phyloP scores from a whole-genome alignment of 495 filamentous ascomycete species.

The Podospora conica region DNA sequence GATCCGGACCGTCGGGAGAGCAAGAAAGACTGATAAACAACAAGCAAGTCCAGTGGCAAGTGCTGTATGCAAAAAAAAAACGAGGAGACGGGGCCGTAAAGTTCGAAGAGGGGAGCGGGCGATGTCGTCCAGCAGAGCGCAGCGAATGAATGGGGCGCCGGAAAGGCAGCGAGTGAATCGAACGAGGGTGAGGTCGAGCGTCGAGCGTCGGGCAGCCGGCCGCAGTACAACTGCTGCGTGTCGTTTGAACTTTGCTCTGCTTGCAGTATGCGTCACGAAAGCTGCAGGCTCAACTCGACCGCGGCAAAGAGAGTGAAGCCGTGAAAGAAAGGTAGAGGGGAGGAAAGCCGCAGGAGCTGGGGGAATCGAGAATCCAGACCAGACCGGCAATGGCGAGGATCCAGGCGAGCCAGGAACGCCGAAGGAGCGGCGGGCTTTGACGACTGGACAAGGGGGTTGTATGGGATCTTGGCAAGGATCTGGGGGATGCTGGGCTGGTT shows the following conservation, averaged over 20 bases:
- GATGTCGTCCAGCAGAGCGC: slow-evolving; percentile 21
- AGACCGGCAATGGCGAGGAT: not conserved
- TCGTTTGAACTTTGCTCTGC: slow-evolving; percentile 3
- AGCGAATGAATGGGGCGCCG: slow-evolving; percentile 7
- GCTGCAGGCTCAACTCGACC: not conserved
- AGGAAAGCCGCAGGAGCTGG: not conserved
- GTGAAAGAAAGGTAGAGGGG: not conserved
- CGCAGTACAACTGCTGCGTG: not conserved
- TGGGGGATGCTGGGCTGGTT: not conserved
- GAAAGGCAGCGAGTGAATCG: slow-evolving; percentile 3
- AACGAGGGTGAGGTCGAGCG: not conserved
- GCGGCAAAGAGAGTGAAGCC: not conserved
- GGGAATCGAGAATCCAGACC: not conserved
- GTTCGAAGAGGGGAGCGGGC: slow-evolving; percentile 7
- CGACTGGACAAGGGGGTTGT: not conserved
- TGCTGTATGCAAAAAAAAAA: not conserved
- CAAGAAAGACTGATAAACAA: slow-evolving; percentile 6
- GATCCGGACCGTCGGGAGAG: slow-evolving; percentile 12
- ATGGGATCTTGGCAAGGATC: not conserved
- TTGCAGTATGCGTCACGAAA: not conserved
- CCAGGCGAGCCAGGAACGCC: not conserved
- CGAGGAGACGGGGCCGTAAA: not conserved
- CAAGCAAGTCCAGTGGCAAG: not conserved
- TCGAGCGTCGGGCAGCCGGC: not conserved
- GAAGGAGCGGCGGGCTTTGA: not conserved